A percentile compares a stretch with the other conserved stretches of the same genome.
These are phyloP conservation scores for Dendrobium huoshanense DNA, from an alignment of 106 monocot genomes.

Conservation along the genomic window DNA sequence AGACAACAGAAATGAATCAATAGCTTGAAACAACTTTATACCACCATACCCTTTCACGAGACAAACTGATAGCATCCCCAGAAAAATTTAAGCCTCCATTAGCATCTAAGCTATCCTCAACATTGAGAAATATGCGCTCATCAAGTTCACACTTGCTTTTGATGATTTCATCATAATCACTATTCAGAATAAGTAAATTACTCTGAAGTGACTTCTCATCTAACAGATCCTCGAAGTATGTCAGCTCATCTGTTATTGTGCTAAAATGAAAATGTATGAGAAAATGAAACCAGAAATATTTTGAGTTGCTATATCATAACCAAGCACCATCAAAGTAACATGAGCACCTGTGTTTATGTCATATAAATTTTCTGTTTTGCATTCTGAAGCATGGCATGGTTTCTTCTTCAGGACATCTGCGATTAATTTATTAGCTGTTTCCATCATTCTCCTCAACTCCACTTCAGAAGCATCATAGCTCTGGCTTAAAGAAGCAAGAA, in stretches of 20 bases:
- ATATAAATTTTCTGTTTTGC: slow-evolving; percentile 48
- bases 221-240: slow-evolving; percentile 70
- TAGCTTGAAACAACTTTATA: slow-evolving; percentile 6
- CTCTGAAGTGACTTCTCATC: slow-evolving; percentile 55
- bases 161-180: slow-evolving; percentile 57
- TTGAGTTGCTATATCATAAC: neutral
- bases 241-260: slow-evolving; percentile 60
- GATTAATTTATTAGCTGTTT: slow-evolving; percentile 48
- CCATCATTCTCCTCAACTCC: slow-evolving; percentile 53
- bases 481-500: slow-evolving; percentile 73
- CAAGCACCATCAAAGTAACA: neutral
- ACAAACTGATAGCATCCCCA: slow-evolving; percentile 35
- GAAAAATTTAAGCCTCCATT: slow-evolving; percentile 35
- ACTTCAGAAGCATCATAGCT: slow-evolving; percentile 80
- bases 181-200: slow-evolving; percentile 49
- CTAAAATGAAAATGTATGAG: neutral
- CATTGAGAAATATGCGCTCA: slow-evolving; percentile 62
- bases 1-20: neutral
- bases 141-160: slow-evolving; percentile 52
- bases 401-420: slow-evolving; percentile 60
- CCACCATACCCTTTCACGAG: slow-evolving; percentile 37
- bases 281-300: slow-evolving; percentile 1
- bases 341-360: slow-evolving; percentile 60
- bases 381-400: slow-evolving; percentile 58
- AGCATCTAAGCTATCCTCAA: slow-evolving; percentile 44